Base-by-base conservation (phyloP, 176 grass and related monocot genomes). In the Guadua angustifolia region DNA sequence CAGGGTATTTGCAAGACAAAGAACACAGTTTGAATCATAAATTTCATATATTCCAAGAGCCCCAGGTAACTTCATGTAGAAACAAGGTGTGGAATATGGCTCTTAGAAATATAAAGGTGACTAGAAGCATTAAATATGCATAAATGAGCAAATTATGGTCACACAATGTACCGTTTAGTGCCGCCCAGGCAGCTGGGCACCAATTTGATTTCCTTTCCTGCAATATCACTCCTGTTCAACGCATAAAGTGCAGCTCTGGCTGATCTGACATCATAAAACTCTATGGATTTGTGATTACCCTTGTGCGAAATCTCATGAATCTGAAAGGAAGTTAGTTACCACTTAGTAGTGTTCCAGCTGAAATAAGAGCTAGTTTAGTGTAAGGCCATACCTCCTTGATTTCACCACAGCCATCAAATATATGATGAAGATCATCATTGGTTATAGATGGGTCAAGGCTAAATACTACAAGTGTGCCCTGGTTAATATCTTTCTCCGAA, bases 211-310 rank as follows among this genome's bases (percentile, higher is more conserved):
- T 88, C 88, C 44, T 91, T 94, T 43, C 87, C 95, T 39, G 88
- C 79, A 77, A 91, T 85, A 72, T 90, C 90, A 68, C 87, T 91
- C 82, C 80, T 89, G 62, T 90, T 91, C 86, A 97, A 79, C 24
- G 87, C 84, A 82, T 88, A 86, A 60, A 89, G 67, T 42, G 95
- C 95, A 55, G 78, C 75, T 87, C 88, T 87, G 29, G 92, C 95
- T 72, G 95, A 90, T 93, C 95, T 94, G 32, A 90, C 71, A 89
- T 98, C 92, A 91, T 89, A 98, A 74, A 94, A 98, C 72, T 94
- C 92, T 45, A 98, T 86, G 35, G 81, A 93, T 84, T 88, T 98
- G 52, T 88, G 82, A 84, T 85, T 77, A 52, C 79, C 25, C 39
- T 90, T 88, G 73, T 86, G 84, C 35, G 89, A 83, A 65, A 56